phyloP scores from a whole-genome alignment of 768 basidiomycete genomes.

The Pulveroboletus sp. region DNA sequence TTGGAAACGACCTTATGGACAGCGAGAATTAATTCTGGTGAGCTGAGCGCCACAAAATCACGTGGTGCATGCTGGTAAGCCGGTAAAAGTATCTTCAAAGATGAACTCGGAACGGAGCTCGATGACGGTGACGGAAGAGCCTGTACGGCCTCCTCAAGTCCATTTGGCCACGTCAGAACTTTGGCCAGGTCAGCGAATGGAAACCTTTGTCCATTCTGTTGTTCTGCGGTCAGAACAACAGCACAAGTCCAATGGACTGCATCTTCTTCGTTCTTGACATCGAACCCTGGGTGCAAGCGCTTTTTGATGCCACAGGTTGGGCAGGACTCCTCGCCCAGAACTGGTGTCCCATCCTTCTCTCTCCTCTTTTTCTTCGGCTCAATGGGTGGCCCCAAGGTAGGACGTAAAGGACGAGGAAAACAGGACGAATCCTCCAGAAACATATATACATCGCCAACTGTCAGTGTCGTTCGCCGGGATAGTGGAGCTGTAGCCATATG shows the following conservation, averaged over 20 bases:
- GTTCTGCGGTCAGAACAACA: slow-evolving; percentile 22
- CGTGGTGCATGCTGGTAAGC: slow-evolving; percentile 17
- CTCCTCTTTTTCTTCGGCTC: slow-evolving; percentile 26
- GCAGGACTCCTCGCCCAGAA: slow-evolving; percentile 23
- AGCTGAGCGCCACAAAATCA: slow-evolving; percentile 18
- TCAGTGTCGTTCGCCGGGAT: slow-evolving; percentile 25
- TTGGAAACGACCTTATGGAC: slow-evolving; percentile 22
- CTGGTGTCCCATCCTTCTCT: slow-evolving; percentile 22
- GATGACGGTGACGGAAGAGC: slow-evolving; percentile 4
- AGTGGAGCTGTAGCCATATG: slow-evolving; percentile 18
- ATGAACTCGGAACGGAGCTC: slow-evolving; percentile 1
- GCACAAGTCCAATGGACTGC: slow-evolving; percentile 20
- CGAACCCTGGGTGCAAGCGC: slow-evolving; percentile 24
- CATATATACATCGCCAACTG: slow-evolving; percentile 41
- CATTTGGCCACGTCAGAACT: slow-evolving; percentile 13
- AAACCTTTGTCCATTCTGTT: slow-evolving; percentile 14
- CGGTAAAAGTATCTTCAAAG: slow-evolving; percentile 4
- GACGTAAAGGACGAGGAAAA: slow-evolving; percentile 33
- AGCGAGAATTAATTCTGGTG: slow-evolving; percentile 30
- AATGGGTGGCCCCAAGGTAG: slow-evolving; percentile 1
- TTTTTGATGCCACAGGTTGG: slow-evolving; percentile 29
- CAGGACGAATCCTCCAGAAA: slow-evolving; percentile 43
- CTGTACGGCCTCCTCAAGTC: slow-evolving; percentile 15
- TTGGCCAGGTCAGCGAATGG: slow-evolving; percentile 20
- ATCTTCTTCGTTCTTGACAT: slow-evolving; percentile 20